These are phyloP conservation scores for Nemania diffusa DNA, from an alignment of 2,329 filamentous ascomycete species.

Conservation along the genomic window DNA sequence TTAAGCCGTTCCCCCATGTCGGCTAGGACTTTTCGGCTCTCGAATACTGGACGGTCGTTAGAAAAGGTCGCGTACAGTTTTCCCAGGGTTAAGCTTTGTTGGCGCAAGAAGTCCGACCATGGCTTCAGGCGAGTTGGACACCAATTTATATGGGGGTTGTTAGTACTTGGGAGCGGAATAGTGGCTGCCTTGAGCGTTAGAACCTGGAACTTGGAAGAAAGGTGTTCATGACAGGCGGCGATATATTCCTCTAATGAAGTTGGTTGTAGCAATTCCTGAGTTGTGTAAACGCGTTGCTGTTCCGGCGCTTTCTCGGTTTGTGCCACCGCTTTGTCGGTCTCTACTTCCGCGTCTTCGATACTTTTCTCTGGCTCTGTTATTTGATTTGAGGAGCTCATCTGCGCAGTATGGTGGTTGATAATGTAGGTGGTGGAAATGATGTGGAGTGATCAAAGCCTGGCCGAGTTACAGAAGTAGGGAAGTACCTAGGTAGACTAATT, in stretches of 20 bases:
- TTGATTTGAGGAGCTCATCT: too few species aligned
- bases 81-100: slow-evolving; percentile 41
- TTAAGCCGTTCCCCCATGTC: slow-evolving; percentile 42
- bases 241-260: slow-evolving; percentile 50
- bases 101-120: slow-evolving; percentile 47
- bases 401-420: too few species aligned
- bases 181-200: slow-evolving; percentile 40
- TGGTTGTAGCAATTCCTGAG: too few species aligned
- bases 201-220: slow-evolving; percentile 44
- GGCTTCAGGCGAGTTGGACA: slow-evolving; percentile 46
- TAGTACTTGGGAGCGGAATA: slow-evolving; percentile 46
- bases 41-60: slow-evolving; percentile 42
- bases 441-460: too few species aligned
- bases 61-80: slow-evolving; percentile 40
- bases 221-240: slow-evolving; percentile 43
- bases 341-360: too few species aligned
- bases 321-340: too few species aligned
- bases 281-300: too few species aligned
- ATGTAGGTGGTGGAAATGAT: too few species aligned
- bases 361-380: too few species aligned
- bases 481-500: too few species aligned
- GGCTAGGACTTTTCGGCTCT: slow-evolving; percentile 41
- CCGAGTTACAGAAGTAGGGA: too few species aligned
- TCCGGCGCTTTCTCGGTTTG: slow-evolving; percentile 30
- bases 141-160: slow-evolving; percentile 46